These are phyloP conservation scores for Omphalea diandra DNA, from an alignment of 441 rosid species.

Conservation along the genomic window DNA sequence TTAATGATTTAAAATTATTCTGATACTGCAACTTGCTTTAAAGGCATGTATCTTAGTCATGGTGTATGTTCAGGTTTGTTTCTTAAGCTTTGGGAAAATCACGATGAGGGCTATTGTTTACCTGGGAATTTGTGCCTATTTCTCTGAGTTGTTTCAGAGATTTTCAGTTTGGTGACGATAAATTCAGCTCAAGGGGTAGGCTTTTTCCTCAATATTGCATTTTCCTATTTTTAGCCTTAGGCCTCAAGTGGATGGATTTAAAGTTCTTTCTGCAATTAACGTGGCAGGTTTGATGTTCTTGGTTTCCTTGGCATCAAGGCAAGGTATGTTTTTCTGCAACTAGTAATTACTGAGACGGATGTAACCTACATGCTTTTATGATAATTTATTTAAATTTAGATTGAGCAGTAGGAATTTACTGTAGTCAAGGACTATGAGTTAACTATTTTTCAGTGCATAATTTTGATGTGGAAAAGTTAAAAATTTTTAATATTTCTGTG, in stretches of 20 bases:
- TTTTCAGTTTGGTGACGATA: slow-evolving; percentile 10
- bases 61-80: slow-evolving; percentile 32
- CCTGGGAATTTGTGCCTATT: slow-evolving; percentile 21
- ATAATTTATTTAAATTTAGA: background rate
- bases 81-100: slow-evolving; percentile 28
- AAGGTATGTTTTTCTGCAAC: slow-evolving; percentile 31
- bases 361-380: background rate
- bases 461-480: background rate
- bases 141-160: slow-evolving; percentile 17
- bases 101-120: slow-evolving; percentile 18
- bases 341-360: slow-evolving; percentile 9
- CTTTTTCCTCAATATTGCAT: slow-evolving; percentile 20
- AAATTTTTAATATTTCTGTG: too few species aligned
- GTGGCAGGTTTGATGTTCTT: slow-evolving; percentile 33
- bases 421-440: background rate
- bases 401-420: background rate
- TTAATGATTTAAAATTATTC: slow-evolving; percentile 12
- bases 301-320: slow-evolving; percentile 18
- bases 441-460: background rate
- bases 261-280: slow-evolving; percentile 24
- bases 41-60: slow-evolving; percentile 28
- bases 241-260: slow-evolving; percentile 15
- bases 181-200: slow-evolving; percentile 29
- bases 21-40: slow-evolving; percentile 24
- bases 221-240: slow-evolving; percentile 11